Percentiles rank a stretch among this genome's conserved stretches.
Conservation (phyloP, 202 grass and related monocot species). For the Zoysia matrella region DNA sequence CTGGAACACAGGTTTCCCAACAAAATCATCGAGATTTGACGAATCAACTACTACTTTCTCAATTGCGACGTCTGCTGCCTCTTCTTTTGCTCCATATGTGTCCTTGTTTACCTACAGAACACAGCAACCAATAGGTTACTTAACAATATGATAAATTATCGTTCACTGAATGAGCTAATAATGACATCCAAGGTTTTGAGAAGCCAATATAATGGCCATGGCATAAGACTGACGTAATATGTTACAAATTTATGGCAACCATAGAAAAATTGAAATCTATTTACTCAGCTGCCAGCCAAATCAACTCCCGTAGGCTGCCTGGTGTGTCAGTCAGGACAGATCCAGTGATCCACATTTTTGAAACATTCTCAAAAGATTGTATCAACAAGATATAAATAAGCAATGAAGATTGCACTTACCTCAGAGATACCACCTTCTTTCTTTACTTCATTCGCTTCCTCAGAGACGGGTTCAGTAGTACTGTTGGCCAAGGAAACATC, state of each 20-base stretch:
- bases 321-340: slow-evolving; percentile 15
- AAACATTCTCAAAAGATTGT: neutral
- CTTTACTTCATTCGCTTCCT: slow-evolving; percentile 41
- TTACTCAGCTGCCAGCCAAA: neutral
- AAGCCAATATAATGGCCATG: neutral
- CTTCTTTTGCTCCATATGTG: slow-evolving; percentile 36
- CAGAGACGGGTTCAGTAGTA: slow-evolving; percentile 38
- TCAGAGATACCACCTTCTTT: slow-evolving; percentile 32
- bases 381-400: slow-evolving; percentile 11
- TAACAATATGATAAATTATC: slow-evolving; percentile 8
- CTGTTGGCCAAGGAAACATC: slow-evolving; percentile 11
- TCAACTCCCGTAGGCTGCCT: slow-evolving; percentile 14
- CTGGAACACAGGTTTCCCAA: slow-evolving; percentile 96
- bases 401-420: slow-evolving; percentile 42
- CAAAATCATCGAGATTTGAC: slow-evolving; percentile 81
- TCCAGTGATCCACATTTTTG: neutral
- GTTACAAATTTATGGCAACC: neutral
- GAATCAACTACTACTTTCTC: slow-evolving; percentile 76
- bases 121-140: slow-evolving; percentile 19
- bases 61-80: slow-evolving; percentile 40
- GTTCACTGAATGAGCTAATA: slow-evolving; percentile 22
- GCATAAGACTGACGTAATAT: neutral
- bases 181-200: slow-evolving; percentile 16
- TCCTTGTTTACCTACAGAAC: slow-evolving; percentile 59
- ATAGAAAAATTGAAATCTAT: slow-evolving; percentile 17